Evolutionary conservation across 257 asterid species (phyloP).

Genomic region (Fraxinus americana): DNA sequence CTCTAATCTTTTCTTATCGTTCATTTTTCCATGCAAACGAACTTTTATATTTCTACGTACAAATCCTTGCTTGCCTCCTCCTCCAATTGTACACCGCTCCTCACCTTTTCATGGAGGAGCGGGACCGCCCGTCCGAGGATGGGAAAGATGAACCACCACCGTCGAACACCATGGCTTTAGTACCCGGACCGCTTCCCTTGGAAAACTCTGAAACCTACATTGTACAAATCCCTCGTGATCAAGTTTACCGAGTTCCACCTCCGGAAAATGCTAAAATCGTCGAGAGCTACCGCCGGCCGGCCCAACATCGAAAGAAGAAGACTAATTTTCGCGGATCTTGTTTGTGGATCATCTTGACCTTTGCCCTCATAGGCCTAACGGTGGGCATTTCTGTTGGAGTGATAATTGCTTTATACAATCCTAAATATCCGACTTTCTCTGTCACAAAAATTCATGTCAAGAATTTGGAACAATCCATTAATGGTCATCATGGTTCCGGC

Average conservation of each 20-base stretch:
- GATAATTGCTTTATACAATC: constrained; percentile 41
- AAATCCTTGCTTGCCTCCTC: constrained; percentile 14
- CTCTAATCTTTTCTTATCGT: not conserved
- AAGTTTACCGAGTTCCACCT: constrained; percentile 78
- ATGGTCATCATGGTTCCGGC: not conserved
- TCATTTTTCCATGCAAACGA: constrained; percentile 42
- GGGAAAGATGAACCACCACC: constrained; percentile 15
- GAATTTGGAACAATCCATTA: constrained; percentile 1
- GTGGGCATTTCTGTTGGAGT: not conserved
- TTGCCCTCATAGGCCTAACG: constrained; percentile 23
- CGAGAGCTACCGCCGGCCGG: constrained; percentile 33
- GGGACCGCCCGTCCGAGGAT: constrained; percentile 37
- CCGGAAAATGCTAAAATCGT: constrained; percentile 66
- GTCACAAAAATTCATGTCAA: constrained; percentile 32
- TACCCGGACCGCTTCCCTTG: constrained; percentile 3
- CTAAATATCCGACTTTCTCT: constrained; percentile 48
- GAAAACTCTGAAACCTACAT: constrained; percentile 50
- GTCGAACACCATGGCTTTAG: constrained; percentile 1
- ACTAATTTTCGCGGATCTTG: constrained; percentile 14
- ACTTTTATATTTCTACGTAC: constrained; percentile 30
- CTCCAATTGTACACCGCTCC: constrained; percentile 49
- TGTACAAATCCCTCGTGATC: constrained; percentile 71
- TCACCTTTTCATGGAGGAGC: constrained; percentile 67
- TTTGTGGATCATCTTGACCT: constrained; percentile 22
- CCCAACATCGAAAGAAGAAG: not conserved